These are phyloP conservation scores for Trichoderma brevicompactum DNA, from an alignment of 2,329 filamentous ascomycete species.

Conservation along the genomic window DNA sequence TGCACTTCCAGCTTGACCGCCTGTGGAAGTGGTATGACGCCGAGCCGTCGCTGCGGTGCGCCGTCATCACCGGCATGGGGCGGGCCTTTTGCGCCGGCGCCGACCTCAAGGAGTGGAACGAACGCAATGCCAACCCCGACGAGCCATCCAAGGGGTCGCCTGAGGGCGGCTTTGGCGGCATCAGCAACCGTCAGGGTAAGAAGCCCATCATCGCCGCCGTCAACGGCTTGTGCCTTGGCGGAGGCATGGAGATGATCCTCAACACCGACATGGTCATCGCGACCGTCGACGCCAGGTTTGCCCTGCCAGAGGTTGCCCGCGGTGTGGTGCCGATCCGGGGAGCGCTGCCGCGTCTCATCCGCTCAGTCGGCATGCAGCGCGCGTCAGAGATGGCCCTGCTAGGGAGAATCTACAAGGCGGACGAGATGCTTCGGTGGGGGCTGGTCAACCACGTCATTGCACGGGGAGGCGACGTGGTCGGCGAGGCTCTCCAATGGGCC, in stretches of 20 bases:
- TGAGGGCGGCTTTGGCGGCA: constrained; percentile 63
- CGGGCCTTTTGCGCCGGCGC: constrained; percentile 70
- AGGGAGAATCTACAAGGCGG: constrained; percentile 62
- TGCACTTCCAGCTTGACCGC: constrained; percentile 53
- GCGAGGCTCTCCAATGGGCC: constrained; percentile 65
- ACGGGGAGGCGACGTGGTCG: constrained; percentile 52
- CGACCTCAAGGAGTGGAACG: constrained; percentile 67
- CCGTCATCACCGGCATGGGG: constrained; percentile 64
- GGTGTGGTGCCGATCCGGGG: constrained; percentile 75
- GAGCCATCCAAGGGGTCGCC: constrained; percentile 37
- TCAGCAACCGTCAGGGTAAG: constrained; percentile 68
- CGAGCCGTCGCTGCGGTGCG: constrained; percentile 64
- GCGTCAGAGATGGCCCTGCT: constrained; percentile 73
- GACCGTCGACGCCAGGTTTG: constrained; percentile 61
- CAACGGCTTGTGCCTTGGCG: constrained; percentile 75
- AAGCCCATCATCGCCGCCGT: constrained; percentile 80
- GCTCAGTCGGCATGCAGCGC: constrained; percentile 68
- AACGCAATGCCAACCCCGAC: constrained; percentile 43
- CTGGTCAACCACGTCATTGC: constrained; percentile 69
- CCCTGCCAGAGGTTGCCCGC: constrained; percentile 71
- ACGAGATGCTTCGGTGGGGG: constrained; percentile 67
- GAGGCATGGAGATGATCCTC: constrained; percentile 75
- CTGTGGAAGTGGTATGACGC: constrained; percentile 65
- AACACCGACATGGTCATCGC: constrained; percentile 76
- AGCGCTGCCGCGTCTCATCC: constrained; percentile 67